These are phyloP conservation scores for Neurospora sp. DNA, from an alignment of 495 filamentous ascomycete genomes.

Conservation along the genomic window DNA sequence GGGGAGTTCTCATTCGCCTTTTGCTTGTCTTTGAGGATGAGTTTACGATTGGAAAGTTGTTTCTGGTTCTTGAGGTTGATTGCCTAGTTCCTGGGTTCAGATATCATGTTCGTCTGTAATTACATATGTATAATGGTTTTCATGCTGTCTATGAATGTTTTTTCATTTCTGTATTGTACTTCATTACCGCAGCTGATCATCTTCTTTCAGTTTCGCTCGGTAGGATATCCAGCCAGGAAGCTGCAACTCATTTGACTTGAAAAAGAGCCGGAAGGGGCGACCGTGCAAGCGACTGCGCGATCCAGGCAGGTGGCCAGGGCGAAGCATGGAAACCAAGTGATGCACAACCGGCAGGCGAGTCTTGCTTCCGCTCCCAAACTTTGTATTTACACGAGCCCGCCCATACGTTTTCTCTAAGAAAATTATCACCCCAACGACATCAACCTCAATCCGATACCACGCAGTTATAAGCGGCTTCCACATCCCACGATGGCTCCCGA, in stretches of 20 bases:
- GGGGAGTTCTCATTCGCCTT: not conserved
- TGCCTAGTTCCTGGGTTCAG: rapidly evolving
- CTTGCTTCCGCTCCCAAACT: too few relatives aligned
- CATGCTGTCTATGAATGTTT: not conserved
- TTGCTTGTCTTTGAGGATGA: not conserved
- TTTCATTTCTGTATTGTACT: not conserved
- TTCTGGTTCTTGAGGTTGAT: not conserved
- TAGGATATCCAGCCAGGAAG: too few relatives aligned
- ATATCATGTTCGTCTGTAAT: not conserved
- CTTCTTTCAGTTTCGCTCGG: too few relatives aligned
- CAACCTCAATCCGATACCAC: not conserved
- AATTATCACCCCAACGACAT: not conserved
- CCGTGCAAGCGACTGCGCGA: too few relatives aligned
- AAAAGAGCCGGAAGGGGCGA: too few relatives aligned
- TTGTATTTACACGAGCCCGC: too few relatives aligned
- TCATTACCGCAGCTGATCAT: too few relatives aligned
- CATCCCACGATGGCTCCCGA: not conserved
- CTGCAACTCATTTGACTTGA: too few relatives aligned
- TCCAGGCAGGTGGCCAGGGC: too few relatives aligned
- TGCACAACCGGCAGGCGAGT: too few relatives aligned
- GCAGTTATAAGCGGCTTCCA: not conserved
- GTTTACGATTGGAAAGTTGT: not conserved
- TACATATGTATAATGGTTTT: not conserved
- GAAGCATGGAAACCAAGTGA: too few relatives aligned
- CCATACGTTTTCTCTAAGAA: not conserved